Conservation (phyloP, 1,284 basidiomycete genomes). For the Ceratobasidium sp. region DNA sequence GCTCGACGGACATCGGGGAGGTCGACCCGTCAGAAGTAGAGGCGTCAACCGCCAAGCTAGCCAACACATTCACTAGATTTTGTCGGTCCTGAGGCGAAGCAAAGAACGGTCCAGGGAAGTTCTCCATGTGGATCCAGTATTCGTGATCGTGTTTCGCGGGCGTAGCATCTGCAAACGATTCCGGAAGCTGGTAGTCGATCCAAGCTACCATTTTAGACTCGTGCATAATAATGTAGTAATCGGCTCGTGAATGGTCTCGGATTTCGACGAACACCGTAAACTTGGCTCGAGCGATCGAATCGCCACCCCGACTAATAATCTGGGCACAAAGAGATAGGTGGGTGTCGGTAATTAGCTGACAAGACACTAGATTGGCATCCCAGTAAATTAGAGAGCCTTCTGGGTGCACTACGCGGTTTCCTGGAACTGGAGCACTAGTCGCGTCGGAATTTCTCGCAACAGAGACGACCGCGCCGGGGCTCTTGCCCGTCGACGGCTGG, state of each 20-base stretch:
- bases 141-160: slow-evolving; percentile 34
- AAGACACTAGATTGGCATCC: slow-evolving; percentile 19
- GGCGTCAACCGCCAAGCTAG: slow-evolving; percentile 27
- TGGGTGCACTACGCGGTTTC: slow-evolving; percentile 7
- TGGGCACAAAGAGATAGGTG: neutral
- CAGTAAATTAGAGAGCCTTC: slow-evolving; percentile 31
- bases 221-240: slow-evolving; percentile 33
- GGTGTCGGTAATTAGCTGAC: slow-evolving; percentile 9
- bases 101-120: slow-evolving; percentile 33
- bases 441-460: too few relatives aligned
- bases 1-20: slow-evolving; percentile 25
- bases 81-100: slow-evolving; percentile 19
- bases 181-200: neutral
- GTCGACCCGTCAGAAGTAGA: slow-evolving; percentile 36
- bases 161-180: slow-evolving; percentile 13
- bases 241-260: neutral
- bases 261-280: slow-evolving; percentile 31
- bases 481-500: too few relatives aligned
- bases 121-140: slow-evolving; percentile 43
- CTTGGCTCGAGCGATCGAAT: neutral
- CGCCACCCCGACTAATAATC: slow-evolving; percentile 9
- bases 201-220: slow-evolving; percentile 25
- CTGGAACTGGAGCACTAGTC: too few relatives aligned
- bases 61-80: slow-evolving; percentile 20
- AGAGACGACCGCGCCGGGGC: too few relatives aligned